Conservation (phyloP, 2,329 filamentous ascomycete species). For the Elsinoe batatas region DNA sequence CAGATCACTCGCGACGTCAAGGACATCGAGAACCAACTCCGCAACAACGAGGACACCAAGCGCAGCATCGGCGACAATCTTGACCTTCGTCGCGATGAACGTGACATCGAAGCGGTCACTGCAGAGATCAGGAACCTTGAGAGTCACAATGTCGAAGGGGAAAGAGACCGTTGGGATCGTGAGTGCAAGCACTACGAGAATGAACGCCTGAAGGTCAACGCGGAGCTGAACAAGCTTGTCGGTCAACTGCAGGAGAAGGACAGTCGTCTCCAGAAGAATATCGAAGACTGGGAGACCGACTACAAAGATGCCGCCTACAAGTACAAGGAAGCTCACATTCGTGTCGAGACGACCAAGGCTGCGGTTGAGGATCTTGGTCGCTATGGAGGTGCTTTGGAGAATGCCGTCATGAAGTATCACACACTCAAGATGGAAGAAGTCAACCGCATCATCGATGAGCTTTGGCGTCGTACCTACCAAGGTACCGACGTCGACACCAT, state of each 20-base stretch:
- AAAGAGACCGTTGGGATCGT: conserved; percentile 62
- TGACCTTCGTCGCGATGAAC: conserved; percentile 66
- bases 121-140: conserved; percentile 65
- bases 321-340: conserved; percentile 81
- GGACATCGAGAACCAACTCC: conserved; percentile 64
- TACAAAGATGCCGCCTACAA: conserved; percentile 72
- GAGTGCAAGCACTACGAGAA: conserved; percentile 61
- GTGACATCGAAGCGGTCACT: conserved; percentile 56
- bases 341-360: conserved; percentile 82
- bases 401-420: conserved; percentile 96
- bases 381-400: conserved; percentile 76
- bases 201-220: conserved; percentile 58
- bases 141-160: conserved; percentile 68
- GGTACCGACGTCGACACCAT: conserved; percentile 97
- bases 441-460: conserved; percentile 84
- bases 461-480: conserved; percentile 96
- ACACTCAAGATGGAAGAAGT: conserved; percentile 96
- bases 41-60: conserved; percentile 72
- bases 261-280: conserved; percentile 60
- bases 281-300: conserved; percentile 72
- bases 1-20: conserved; percentile 62
- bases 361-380: conserved; percentile 82
- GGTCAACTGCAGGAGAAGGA: conserved; percentile 79
- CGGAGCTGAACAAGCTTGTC: conserved; percentile 63
- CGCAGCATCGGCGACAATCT: conserved; percentile 85